Evolutionary conservation across 2,329 filamentous ascomycete genomes (phyloP).

Genomic region (Fusarium denticulatum): DNA sequence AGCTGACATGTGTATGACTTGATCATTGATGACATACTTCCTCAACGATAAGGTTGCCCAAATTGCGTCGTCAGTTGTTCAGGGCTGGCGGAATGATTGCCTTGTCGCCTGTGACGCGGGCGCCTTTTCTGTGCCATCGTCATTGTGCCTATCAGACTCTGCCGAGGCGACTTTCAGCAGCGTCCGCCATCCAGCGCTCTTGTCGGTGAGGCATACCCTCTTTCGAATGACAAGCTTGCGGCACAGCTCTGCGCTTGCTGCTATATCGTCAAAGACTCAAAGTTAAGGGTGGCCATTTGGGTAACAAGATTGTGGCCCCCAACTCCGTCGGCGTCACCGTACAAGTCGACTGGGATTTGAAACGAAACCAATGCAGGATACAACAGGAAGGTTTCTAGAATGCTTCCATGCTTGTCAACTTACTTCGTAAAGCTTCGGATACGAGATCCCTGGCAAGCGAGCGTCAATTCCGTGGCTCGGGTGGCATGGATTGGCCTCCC

Average conservation of each 20-base stretch:
- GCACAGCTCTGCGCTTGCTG: conserved; percentile 19
- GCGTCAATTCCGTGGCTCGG: neutral
- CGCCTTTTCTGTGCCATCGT: conserved; percentile 15
- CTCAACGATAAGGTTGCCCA: neutral
- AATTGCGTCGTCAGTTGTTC: conserved; percentile 1
- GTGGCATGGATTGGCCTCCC: conserved; percentile 16
- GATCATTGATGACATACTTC: neutral
- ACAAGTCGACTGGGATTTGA: conserved; percentile 2
- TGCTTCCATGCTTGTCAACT: conserved; percentile 20
- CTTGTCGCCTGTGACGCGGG: neutral
- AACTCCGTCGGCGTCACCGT: conserved; percentile 7
- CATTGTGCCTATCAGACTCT: neutral
- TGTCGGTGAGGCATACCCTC: conserved; percentile 8
- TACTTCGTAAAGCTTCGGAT: neutral
- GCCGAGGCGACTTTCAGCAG: conserved; percentile 1
- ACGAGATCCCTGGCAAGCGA: conserved; percentile 19
- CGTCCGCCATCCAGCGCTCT: conserved; percentile 6
- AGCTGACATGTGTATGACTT: conserved; percentile 28
- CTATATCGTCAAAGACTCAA: conserved; percentile 3
- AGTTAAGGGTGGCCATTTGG: neutral
- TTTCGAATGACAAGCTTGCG: conserved; percentile 14
- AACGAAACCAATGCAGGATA: conserved; percentile 27
- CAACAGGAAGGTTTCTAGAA: conserved; percentile 43
- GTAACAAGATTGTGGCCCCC: conserved; percentile 7
- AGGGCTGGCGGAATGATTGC: conserved; percentile 24